A percentile compares a stretch with the other conserved stretches of the same genome.
These are phyloP conservation scores for Conoideocrella luteorostrata DNA, from an alignment of 2,329 filamentous ascomycete genomes.

Conservation along the genomic window DNA sequence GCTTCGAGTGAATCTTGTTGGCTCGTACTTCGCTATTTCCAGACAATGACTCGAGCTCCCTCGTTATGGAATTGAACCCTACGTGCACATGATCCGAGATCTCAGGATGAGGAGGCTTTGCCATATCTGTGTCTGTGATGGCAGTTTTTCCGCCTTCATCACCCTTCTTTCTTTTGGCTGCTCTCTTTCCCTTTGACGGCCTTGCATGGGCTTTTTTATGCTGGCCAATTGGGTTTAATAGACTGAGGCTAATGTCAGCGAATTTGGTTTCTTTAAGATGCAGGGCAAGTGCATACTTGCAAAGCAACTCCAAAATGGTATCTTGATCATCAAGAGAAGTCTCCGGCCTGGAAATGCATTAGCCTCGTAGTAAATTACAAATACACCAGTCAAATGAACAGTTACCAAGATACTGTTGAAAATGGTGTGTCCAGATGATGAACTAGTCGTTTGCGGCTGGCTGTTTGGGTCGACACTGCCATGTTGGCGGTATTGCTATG, in stretches of 20 bases:
- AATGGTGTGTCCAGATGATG: slow-evolving; percentile 63
- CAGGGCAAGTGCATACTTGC: slow-evolving; percentile 43
- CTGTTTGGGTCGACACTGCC: slow-evolving; percentile 17
- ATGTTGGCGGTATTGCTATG: slow-evolving; percentile 15
- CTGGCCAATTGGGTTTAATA: slow-evolving; percentile 57
- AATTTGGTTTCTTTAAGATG: neutral
- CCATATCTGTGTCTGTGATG: slow-evolving; percentile 11
- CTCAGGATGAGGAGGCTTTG: slow-evolving; percentile 35
- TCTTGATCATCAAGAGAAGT: slow-evolving; percentile 54
- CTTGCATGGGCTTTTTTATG: slow-evolving; percentile 48
- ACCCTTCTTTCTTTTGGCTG: slow-evolving; percentile 38
- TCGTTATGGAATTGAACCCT: slow-evolving; percentile 58
- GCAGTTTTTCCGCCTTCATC: slow-evolving; percentile 15
- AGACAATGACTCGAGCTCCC: slow-evolving; percentile 44
- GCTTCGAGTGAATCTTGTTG: neutral
- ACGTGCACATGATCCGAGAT: slow-evolving; percentile 53
- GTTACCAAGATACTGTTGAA: slow-evolving; percentile 53
- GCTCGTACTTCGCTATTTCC: neutral
- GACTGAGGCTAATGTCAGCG: slow-evolving; percentile 31
- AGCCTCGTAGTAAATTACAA: neutral
- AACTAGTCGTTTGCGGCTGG: slow-evolving; percentile 47
- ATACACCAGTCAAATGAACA: no score
- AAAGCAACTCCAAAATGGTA: slow-evolving; percentile 59
- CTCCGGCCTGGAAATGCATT: slow-evolving; percentile 45
- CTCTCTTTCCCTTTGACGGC: slow-evolving; percentile 56